Base-by-base conservation (phyloP, 129 eudicot genomes). In the Gnaphalium uliginosum region DNA sequence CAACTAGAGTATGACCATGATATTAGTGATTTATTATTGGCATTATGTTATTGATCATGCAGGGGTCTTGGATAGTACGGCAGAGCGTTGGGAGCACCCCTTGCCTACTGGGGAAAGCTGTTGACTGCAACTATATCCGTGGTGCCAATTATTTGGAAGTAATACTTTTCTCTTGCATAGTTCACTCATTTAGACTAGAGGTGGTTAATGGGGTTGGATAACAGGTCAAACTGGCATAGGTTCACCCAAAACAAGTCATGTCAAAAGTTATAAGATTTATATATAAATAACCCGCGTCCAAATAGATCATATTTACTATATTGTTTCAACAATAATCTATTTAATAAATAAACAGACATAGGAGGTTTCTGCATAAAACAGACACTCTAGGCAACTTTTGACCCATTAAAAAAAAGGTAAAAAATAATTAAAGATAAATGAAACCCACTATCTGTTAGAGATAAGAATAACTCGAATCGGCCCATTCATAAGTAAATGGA, bases 51-150 rank as follows among this genome's bases (percentile, higher is more conserved):
- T 72, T 15, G 4, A 1, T 68, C 14, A 37, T 82, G 76, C 76
- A 94, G 98, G 98, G 98, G 15, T 94, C 98, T 9, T 94, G 98
- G 98, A 94, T 94, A 39, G 98, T 94, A 63, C 96, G 98, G 9
- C 98, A 94, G 84, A 94, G 98, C 83, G 98, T 94, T 76, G 98
- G 98, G 79, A 90, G 97, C 86, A 90, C 98, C 25, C 98, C 98
- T 64, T 94, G 98, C 83, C 74, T 94, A 29, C 71, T 94, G 56
- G 98, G 98, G 22, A 94, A 94, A 79, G 98, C 98, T 59, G 93
- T 94, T 77, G 97, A 94, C 76, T 94, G 98, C 85, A 94, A 90
- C 82, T 94, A 94, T 82, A 87, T 94, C 27, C 98, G 98, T 25
- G 93, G 88, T 75, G 83, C 96, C 74, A 86, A 84, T 72, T 94